Base-by-base conservation (phyloP, 805 yeast genomes). In the Nakazawaea molendinolei region DNA sequence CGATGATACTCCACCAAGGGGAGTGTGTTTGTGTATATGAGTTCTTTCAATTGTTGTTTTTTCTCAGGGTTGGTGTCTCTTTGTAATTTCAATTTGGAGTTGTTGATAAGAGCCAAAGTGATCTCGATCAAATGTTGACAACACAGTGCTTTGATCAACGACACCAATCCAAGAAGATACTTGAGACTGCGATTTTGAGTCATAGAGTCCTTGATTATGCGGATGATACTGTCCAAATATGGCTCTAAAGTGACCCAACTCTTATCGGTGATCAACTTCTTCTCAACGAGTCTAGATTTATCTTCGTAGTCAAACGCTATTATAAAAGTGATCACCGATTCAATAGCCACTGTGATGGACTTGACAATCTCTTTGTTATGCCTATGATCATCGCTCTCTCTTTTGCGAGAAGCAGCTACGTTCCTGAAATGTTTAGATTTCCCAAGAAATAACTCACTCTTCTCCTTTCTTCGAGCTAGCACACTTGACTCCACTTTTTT, bases 281-380 rank as follows among this genome's bases (percentile, higher is more conserved):
- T 38, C 30, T 33, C 34, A n/a, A 38, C 41, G 7, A 38, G 13
- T 26, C 38, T 33, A 5, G 41, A 38, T 20, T 38, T 38, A 18
- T 38, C 41, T 21, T 38, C 41, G 23, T 38, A 38, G 22, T 38
- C 41, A 30, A 38, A 38, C 12, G 41, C 36, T 7, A 33, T 33
- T 17, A 38, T 25, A 21, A 38, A 38, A 6, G 38, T 38, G 12
- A 38, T 38, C 8, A 38, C 30, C 4, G 41, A 33, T 7, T 33
- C 34, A 21, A 38, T 18, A 2, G 41, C 24, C 9, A 28, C 6
- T 16, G 29, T 20, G 8, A 28, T 16, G n/a, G 34, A 23, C 10
- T 15, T 21, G 20, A 23, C 18, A 13, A 29, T 12, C 14, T 28
- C 12, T 5, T 16, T 19, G 13, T 32, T 23, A 19, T 23, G 29